These are phyloP conservation scores for Diutina pseudorugosa DNA, from an alignment of 1,139 yeast species.

Conservation along the genomic window DNA sequence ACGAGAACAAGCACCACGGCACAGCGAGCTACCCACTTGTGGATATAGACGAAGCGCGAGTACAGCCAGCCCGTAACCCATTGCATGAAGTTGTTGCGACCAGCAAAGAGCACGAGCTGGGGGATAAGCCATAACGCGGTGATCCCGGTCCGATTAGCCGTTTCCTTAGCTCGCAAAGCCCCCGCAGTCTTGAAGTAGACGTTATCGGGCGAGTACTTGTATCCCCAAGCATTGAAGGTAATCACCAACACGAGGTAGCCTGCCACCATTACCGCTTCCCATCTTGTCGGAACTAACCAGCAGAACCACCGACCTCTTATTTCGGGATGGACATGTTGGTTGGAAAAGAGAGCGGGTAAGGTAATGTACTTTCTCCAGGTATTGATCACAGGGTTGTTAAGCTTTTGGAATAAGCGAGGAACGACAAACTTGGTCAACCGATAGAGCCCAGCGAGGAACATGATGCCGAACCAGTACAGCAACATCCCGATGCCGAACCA, in stretches of 20 bases:
- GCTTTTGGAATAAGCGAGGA: constrained; percentile 21
- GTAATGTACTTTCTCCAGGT: constrained; percentile 28
- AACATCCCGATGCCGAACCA: constrained; percentile 39
- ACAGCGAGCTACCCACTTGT: constrained; percentile 29
- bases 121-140: constrained; percentile 43
- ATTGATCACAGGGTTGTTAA: constrained; percentile 24
- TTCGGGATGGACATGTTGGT: constrained; percentile 27
- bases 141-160: constrained; percentile 44
- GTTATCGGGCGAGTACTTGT: constrained; percentile 12
- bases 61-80: constrained; percentile 40
- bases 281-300: constrained; percentile 2
- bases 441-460: constrained; percentile 31
- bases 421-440: constrained; percentile 20
- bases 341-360: constrained; percentile 35
- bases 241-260: constrained; percentile 20
- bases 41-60: constrained; percentile 31
- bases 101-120: constrained; percentile 31
- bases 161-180: constrained; percentile 38
- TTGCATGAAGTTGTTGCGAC: constrained; percentile 47
- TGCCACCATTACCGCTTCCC: constrained; percentile 10
- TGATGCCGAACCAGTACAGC: constrained; percentile 32
- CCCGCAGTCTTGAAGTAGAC: constrained; percentile 14
- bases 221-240: constrained; percentile 7
- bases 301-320: not conserved
- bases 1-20: constrained; percentile 29